Evolutionary conservation across 768 basidiomycete genomes (phyloP).

Genomic region (Macrolepiota fuliginosa): DNA sequence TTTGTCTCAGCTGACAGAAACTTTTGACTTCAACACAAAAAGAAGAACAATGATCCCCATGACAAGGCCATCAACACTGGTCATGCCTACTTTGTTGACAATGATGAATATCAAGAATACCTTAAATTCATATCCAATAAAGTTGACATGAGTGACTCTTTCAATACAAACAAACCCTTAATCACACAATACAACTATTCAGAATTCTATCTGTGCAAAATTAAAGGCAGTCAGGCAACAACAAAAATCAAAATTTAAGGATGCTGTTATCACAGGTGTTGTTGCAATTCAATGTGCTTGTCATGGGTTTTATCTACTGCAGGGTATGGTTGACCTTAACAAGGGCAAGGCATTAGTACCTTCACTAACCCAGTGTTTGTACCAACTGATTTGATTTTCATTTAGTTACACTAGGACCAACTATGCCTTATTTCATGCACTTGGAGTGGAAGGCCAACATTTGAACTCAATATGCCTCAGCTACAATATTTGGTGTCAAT

Average conservation of each 20-base stretch:
- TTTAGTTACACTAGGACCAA: constrained; percentile 22
- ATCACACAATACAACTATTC: constrained; percentile 9
- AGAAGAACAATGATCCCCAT: too few relatives aligned
- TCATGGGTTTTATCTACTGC: constrained; percentile 23
- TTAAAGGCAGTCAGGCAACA: constrained; percentile 25
- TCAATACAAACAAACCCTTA: too few relatives aligned
- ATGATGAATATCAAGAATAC: constrained; percentile 16
- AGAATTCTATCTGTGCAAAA: constrained; percentile 23
- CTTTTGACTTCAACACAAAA: too few relatives aligned
- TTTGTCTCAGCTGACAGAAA: too few relatives aligned
- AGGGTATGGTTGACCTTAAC: constrained; percentile 23
- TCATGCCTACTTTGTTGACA: constrained; percentile 22
- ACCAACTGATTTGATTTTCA: background rate
- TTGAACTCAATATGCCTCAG: constrained; percentile 21
- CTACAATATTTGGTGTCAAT: constrained; percentile 31
- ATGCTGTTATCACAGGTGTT: constrained; percentile 23
- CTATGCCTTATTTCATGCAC: constrained; percentile 19
- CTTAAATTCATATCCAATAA: background rate
- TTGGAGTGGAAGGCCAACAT: constrained; percentile 14
- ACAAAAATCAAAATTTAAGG: constrained; percentile 5
- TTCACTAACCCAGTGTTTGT: background rate
- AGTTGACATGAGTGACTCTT: too few relatives aligned
- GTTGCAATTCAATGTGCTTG: constrained; percentile 27
- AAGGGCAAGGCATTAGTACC: constrained; percentile 27
- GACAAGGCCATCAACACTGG: constrained; percentile 25